Conservation (phyloP, 495 filamentous ascomycete genomes). For the Talaromyces trachyspermus region DNA sequence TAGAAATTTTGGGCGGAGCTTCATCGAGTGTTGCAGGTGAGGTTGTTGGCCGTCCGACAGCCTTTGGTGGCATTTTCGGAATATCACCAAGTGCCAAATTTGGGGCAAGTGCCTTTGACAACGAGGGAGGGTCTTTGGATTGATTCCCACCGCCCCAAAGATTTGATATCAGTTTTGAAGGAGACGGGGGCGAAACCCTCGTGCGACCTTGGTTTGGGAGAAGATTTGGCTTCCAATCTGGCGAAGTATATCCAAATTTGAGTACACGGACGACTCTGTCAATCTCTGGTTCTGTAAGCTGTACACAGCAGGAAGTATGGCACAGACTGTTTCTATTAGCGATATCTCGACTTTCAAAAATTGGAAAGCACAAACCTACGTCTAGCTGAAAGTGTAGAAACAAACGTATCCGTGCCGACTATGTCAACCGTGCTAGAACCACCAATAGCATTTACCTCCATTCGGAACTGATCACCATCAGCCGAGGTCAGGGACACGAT, state of each 20-base stretch:
- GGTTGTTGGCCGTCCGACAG: slow-evolving; percentile 24
- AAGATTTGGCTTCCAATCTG: slow-evolving; percentile 57
- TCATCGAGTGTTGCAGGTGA: slow-evolving; percentile 33
- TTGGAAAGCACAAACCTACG: slow-evolving; percentile 35
- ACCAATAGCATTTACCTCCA: slow-evolving; percentile 53
- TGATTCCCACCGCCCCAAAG: slow-evolving; percentile 55
- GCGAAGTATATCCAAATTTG: slow-evolving; percentile 62
- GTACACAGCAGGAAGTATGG: slow-evolving; percentile 61
- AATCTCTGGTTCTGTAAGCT: slow-evolving; percentile 60
- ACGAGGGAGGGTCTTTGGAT: slow-evolving; percentile 25
- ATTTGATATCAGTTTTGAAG: slow-evolving; percentile 83
- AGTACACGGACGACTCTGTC: slow-evolving; percentile 42
- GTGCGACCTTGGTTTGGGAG: slow-evolving; percentile 45
- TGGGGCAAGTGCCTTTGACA: slow-evolving; percentile 29
- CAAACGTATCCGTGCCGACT: slow-evolving; percentile 57
- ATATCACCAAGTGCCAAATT: slow-evolving; percentile 31
- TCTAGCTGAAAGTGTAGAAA: slow-evolving; percentile 61
- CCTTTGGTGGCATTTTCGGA: slow-evolving; percentile 23
- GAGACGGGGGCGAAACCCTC: slow-evolving; percentile 64
- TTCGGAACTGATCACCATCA: slow-evolving; percentile 43
- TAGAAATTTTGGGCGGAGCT: slow-evolving; percentile 25
- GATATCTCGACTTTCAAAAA: background rate
- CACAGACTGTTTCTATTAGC: slow-evolving; percentile 40
- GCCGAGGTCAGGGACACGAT: slow-evolving; percentile 28
- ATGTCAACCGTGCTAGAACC: slow-evolving; percentile 57